Base-by-base conservation (phyloP, 305 asterid genomes). In the Euphrasia arctica region DNA sequence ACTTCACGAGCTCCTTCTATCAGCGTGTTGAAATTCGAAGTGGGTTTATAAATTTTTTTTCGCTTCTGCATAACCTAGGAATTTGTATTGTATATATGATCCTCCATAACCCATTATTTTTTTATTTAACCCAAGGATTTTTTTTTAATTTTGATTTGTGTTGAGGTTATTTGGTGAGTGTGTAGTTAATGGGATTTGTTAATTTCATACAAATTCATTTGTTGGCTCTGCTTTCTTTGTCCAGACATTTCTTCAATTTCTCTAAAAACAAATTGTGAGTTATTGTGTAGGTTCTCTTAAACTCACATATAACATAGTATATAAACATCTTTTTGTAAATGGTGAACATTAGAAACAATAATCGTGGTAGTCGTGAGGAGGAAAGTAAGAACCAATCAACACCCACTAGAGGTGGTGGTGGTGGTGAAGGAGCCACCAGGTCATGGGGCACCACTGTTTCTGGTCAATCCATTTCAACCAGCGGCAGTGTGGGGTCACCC, bases 401-500 rank as follows among this genome's bases (percentile, higher is more conserved):
- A 9, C 42, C 69, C 68, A 72, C 85, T 61, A 78, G 72, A 74
- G 80, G 88, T 56, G 80, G 82, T 61, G 71, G 70, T 18, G 22
- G 22, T n/a, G n/a, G n/a, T n/a, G n/a, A n/a, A 18, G 39, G 39
- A 70, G 81, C 86, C 22, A 78, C 77, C 29, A 75, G 79, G 9
- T 75, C 80, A 47, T 90, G 92, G 65, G 81, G 82, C 61, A 79
- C 88, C 39, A 78, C 90, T 32, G 78, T 72, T 69, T 89, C 98
- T 54, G 97, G 97, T 72, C 97, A 89, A 77, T 92, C 98, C 3
- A 74, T 89, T 68, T 89, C 97, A 2, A 92, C 96, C 18, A 92
- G 96, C 73, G 93, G 97, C n/a, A 92, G 98, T 39, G 78, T 86
- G 49, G 98, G 98, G 49, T 87, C 98, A 3, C 97, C 98, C 0